Evolutionary conservation across 208 protist genomes (phyloP).

Genomic region (Leishmania lainsoni): DNA sequence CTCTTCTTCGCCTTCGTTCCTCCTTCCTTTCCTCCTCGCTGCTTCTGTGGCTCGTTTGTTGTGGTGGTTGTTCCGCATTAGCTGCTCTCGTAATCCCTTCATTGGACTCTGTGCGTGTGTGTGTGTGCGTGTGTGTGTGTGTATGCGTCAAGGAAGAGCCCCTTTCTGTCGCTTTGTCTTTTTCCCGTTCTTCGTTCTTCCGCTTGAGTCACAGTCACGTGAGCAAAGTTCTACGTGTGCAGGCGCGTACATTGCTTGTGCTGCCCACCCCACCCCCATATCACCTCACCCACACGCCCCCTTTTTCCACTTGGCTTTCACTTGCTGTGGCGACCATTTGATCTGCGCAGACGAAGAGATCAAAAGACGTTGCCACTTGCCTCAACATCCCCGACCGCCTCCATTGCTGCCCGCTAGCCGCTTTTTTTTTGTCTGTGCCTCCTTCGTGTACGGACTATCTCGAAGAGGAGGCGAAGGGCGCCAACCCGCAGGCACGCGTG

Average conservation of each 20-base stretch:
- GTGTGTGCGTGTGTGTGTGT: slow-evolving; percentile 7
- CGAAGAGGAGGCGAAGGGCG: background rate
- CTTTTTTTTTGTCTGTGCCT: background rate
- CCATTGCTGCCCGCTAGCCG: background rate
- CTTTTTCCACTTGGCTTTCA: background rate
- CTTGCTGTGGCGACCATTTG: background rate
- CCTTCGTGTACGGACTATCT: background rate
- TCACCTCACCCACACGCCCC: background rate
- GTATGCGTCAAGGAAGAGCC: no score
- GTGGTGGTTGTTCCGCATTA: background rate
- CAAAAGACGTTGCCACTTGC: background rate
- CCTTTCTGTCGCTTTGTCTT: background rate
- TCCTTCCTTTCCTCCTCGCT: background rate
- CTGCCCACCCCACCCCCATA: background rate
- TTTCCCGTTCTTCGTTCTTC: background rate
- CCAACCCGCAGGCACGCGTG: background rate
- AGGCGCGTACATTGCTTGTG: background rate
- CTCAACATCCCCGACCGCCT: background rate
- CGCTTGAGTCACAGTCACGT: background rate
- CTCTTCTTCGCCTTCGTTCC: background rate
- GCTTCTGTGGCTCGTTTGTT: slow-evolving; percentile 7
- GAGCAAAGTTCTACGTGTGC: background rate
- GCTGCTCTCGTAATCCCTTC: slow-evolving; percentile 5
- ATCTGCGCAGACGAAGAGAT: background rate
- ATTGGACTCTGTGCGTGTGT: background rate